Conservation (phyloP, 1,284 basidiomycete species). For the Dichomitus squalens region DNA sequence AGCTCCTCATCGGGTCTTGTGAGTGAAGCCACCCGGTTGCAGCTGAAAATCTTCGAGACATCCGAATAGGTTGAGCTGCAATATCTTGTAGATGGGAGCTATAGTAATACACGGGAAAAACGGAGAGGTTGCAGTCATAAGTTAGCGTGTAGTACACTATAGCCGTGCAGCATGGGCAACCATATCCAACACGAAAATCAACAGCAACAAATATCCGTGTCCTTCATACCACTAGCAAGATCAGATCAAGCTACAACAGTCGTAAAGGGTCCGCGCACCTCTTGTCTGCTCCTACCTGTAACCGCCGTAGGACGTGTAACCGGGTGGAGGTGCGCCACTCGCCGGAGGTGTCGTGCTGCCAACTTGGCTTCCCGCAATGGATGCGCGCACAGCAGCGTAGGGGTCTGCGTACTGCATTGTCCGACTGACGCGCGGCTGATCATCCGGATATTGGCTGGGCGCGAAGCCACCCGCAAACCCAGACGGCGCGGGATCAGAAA, state of each 20-base stretch:
- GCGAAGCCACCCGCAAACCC: slow-evolving; percentile 48
- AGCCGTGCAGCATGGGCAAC: slow-evolving; percentile 9
- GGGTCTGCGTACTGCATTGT: slow-evolving; percentile 90
- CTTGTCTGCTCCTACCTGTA: slow-evolving; percentile 18
- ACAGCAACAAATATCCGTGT: slow-evolving; percentile 13
- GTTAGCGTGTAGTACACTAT: slow-evolving; percentile 23
- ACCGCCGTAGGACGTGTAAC: slow-evolving; percentile 26
- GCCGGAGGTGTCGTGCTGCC: slow-evolving; percentile 18
- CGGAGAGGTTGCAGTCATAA: slow-evolving; percentile 25
- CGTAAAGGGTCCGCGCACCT: background rate
- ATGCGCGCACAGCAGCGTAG: slow-evolving; percentile 73
- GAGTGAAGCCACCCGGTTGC: background rate
- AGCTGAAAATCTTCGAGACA: background rate
- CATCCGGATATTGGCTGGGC: slow-evolving; percentile 38
- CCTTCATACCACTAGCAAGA: slow-evolving; percentile 11
- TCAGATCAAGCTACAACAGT: slow-evolving; percentile 12
- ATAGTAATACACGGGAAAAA: slow-evolving; percentile 23
- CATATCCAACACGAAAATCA: slow-evolving; percentile 1
- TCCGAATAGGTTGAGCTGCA: slow-evolving; percentile 1
- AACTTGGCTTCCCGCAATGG: slow-evolving; percentile 21
- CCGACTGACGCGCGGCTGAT: slow-evolving; percentile 64
- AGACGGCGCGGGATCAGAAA: slow-evolving; percentile 77
- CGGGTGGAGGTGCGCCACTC: slow-evolving; percentile 23
- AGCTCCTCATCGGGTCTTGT: background rate
- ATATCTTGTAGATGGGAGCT: slow-evolving; percentile 19